Conservation (phyloP, 345 rosid genomes). For the Euphorbia lathyris region DNA sequence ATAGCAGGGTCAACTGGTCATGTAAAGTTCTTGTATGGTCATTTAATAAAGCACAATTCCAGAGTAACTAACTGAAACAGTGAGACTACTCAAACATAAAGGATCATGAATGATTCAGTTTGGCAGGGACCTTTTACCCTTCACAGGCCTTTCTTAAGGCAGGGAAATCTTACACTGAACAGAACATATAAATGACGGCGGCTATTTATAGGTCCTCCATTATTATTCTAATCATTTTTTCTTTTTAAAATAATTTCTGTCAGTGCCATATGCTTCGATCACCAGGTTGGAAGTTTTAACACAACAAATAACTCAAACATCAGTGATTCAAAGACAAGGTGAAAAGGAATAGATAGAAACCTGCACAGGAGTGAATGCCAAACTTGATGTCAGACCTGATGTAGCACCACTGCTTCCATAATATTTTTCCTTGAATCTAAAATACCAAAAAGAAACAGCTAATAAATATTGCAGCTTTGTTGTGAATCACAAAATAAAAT, state of each 20-base stretch:
- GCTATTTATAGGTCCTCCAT: not conserved
- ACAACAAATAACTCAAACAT: not conserved
- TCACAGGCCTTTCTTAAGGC: not conserved
- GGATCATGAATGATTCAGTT: not conserved
- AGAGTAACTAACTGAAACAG: not conserved
- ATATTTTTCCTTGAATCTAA: constrained; percentile 80
- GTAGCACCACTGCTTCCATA: constrained; percentile 86
- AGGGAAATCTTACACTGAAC: not conserved
- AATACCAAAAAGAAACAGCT: not conserved
- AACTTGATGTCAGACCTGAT: constrained; percentile 85
- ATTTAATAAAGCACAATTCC: not conserved
- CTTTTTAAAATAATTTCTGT: not conserved
- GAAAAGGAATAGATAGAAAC: constrained; percentile 30
- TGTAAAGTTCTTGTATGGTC: not conserved
- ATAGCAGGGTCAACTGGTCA: not conserved
- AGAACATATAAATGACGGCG: not conserved
- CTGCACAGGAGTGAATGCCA: constrained; percentile 97
- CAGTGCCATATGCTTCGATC: not conserved
- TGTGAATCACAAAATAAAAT: not conserved
- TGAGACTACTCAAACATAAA: not conserved
- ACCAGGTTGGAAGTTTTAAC: not conserved
- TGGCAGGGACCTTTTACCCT: not conserved
- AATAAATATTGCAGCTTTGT: not conserved
- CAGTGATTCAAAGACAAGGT: constrained; percentile 12
- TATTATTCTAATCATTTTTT: not conserved